Conservation (phyloP, 225 moss, liverwort and hornwort genomes). For the Bryum argenteum region DNA sequence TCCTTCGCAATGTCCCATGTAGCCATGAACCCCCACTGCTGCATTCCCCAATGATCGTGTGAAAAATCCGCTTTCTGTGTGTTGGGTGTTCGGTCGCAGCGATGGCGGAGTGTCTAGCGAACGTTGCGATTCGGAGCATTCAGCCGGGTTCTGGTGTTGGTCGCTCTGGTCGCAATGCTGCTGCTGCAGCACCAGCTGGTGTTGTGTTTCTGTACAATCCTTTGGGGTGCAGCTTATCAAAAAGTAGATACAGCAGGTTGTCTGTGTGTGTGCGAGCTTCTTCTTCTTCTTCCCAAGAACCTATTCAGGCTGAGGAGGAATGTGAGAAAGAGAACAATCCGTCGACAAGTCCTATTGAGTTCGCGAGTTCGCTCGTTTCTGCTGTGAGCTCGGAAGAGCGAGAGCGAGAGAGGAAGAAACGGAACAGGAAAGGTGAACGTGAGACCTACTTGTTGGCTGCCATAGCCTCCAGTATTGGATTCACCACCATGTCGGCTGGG, state of each 20-base stretch:
- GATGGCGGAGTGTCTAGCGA: slow-evolving; percentile 40
- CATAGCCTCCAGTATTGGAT: slow-evolving; percentile 83
- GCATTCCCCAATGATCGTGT: too few species aligned
- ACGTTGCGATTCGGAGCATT: slow-evolving; percentile 33
- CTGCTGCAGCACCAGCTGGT: slow-evolving; percentile 21
- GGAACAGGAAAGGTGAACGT: slow-evolving; percentile 56
- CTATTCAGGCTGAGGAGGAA: slow-evolving; percentile 25
- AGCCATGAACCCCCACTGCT: too few species aligned
- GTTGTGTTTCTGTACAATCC: slow-evolving; percentile 33
- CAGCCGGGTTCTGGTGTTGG: slow-evolving; percentile 21
- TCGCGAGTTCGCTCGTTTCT: slow-evolving; percentile 56
- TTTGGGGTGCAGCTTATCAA: slow-evolving; percentile 19
- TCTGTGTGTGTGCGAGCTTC: slow-evolving; percentile 21
- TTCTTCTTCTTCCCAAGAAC: slow-evolving; percentile 33
- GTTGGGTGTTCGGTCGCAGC: not conserved
- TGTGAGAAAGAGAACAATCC: slow-evolving; percentile 16
- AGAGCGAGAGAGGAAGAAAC: slow-evolving; percentile 26
- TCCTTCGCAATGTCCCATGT: too few species aligned
- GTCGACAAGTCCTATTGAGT: slow-evolving; percentile 36
- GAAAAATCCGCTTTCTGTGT: not conserved
- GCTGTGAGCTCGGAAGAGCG: slow-evolving; percentile 46
- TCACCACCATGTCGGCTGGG: slow-evolving; percentile 62
- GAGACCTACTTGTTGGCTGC: slow-evolving; percentile 74
- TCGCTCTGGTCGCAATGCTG: slow-evolving; percentile 34
- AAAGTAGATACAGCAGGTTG: not conserved